A percentile compares a stretch with the other conserved stretches of the same genome.
These are phyloP conservation scores for Vararia minispora DNA, from an alignment of 768 basidiomycete genomes.

Conservation along the genomic window DNA sequence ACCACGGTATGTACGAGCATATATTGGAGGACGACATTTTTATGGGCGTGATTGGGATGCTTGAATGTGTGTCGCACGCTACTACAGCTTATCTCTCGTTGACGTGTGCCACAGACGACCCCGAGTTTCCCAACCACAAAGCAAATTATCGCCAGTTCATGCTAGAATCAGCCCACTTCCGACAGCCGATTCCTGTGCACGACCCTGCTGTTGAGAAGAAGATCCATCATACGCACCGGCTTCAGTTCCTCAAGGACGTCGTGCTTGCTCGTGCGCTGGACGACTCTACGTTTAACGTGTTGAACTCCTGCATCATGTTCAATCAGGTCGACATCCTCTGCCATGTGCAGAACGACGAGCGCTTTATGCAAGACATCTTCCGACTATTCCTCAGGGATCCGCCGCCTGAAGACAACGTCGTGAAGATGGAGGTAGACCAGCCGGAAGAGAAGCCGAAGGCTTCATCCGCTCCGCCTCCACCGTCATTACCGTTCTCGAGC, in stretches of 20 bases:
- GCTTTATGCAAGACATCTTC: conserved; percentile 72
- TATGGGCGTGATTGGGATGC: conserved; percentile 87
- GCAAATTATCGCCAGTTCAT: conserved; percentile 96
- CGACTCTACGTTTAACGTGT: conserved; percentile 92
- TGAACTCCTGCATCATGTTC: conserved; percentile 96
- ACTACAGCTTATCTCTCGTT: conserved; percentile 3
- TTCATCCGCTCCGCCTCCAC: neutral
- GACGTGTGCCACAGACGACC: conserved; percentile 58
- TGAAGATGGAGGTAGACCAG: conserved; percentile 21
- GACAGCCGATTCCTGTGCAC: conserved; percentile 78
- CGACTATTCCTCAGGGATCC: conserved; percentile 45
- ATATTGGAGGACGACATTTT: conserved; percentile 90
- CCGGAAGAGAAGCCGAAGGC: neutral
- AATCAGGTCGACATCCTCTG: conserved; percentile 98
- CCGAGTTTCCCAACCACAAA: conserved; percentile 93
- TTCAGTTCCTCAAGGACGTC: conserved; percentile 97
- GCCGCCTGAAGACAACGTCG: conserved; percentile 16
- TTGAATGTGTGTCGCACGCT: conserved; percentile 67
- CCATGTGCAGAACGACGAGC: conserved; percentile 69
- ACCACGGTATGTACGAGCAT: conserved; percentile 89
- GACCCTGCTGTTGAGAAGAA: conserved; percentile 71
- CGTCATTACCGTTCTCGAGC: conserved; percentile 19
- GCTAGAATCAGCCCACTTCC: conserved; percentile 69
- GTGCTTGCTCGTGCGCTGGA: conserved; percentile 91
- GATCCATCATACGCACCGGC: conserved; percentile 93